phyloP scores from a whole-genome alignment of 208 protist genomes.

The Zelonia costaricensis region DNA sequence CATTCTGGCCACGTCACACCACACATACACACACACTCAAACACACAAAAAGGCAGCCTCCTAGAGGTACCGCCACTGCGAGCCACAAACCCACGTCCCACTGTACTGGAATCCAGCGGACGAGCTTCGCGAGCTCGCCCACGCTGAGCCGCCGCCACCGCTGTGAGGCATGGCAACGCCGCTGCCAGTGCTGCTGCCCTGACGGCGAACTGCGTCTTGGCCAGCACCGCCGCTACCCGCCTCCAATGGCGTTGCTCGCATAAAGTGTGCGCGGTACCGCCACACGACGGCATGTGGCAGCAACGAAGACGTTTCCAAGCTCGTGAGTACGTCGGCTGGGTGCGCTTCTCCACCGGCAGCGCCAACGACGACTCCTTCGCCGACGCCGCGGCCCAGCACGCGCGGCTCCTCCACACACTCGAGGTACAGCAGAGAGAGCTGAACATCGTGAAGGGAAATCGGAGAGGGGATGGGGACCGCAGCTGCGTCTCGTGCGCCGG shows the following conservation, averaged over 20 bases:
- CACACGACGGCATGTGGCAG: slow-evolving; percentile 6
- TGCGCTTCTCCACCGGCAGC: neutral
- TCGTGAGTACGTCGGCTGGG: neutral
- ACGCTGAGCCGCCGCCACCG: neutral
- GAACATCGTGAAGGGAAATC: slow-evolving; percentile 21
- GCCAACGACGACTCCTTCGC: neutral
- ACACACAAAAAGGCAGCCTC: too few species aligned
- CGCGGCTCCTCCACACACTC: slow-evolving; percentile 5
- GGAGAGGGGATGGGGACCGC: slow-evolving; percentile 2
- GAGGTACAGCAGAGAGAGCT: slow-evolving; percentile 14
- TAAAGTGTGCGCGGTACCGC: slow-evolving; percentile 11
- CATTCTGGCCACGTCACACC: too few species aligned
- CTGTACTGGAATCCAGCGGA: slow-evolving; percentile 1
- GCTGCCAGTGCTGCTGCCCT: neutral
- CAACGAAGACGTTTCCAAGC: too few species aligned
- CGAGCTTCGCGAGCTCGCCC: neutral
- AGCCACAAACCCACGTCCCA: slow-evolving; percentile 17
- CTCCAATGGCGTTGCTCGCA: slow-evolving; percentile 1
- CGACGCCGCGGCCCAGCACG: neutral
- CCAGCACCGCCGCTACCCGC: neutral
- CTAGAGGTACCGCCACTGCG: slow-evolving; percentile 11
- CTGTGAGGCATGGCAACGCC: neutral
- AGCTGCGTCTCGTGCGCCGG: too few species aligned
- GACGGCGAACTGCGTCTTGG: too few species aligned
- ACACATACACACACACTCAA: too few species aligned